Percentiles rank a stretch among this genome's conserved stretches.
These are phyloP conservation scores for Inga leiocalycina DNA, from an alignment of 306 rosid species.

Conservation along the genomic window DNA sequence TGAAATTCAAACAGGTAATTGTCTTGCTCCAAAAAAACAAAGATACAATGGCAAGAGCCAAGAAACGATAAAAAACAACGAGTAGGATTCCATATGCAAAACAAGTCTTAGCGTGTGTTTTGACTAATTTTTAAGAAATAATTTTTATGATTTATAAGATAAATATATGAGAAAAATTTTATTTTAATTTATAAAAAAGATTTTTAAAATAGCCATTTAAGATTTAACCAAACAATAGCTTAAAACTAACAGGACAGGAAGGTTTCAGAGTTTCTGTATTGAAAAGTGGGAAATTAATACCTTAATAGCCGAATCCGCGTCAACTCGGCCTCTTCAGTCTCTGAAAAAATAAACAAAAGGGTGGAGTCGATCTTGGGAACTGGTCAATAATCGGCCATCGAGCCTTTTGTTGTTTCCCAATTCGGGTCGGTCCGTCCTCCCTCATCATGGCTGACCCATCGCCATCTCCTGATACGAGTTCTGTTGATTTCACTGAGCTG, in stretches of 20 bases:
- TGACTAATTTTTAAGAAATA: too few species aligned
- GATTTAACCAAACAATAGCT: too few species aligned
- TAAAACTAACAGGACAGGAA: background rate
- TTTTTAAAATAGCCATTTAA: too few species aligned
- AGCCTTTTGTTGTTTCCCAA: background rate
- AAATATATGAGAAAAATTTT: too few species aligned
- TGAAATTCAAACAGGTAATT: too few species aligned
- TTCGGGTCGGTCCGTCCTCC: slow-evolving; percentile 8
- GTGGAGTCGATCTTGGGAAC: background rate
- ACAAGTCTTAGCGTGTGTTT: background rate
- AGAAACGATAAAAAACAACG: too few species aligned
- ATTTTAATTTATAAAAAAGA: too few species aligned
- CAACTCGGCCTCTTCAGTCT: background rate
- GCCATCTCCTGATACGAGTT: slow-evolving; percentile 24
- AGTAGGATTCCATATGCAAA: too few species aligned
- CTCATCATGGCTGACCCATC: slow-evolving; percentile 49
- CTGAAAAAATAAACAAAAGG: background rate
- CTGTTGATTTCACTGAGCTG: slow-evolving; percentile 39
- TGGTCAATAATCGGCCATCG: background rate
- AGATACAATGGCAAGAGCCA: too few species aligned
- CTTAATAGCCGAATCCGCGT: background rate
- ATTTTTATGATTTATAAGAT: too few species aligned
- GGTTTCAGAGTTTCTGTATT: background rate
- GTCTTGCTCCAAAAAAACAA: too few species aligned
- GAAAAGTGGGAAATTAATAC: background rate